Evolutionary conservation across 768 basidiomycete genomes (phyloP), one percentile per base, ranked within the genome.

Genomic region (Collybiopsis confluens): DNA sequence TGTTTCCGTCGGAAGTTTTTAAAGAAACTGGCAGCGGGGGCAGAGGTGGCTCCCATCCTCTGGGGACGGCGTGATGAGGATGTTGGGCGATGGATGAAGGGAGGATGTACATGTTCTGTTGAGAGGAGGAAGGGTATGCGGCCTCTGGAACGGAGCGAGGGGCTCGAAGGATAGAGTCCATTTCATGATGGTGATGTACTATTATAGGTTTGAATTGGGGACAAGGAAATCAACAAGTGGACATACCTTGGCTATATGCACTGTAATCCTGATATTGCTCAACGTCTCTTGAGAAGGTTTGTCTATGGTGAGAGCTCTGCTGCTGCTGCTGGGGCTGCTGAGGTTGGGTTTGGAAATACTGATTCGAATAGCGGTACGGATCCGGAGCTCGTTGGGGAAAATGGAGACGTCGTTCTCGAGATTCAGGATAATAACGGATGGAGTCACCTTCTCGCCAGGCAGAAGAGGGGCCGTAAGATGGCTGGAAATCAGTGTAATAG

Each of bases 391-490:
- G 35, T 10, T 41, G 23, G 9, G 3, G 41, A 23, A 42, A n/a
- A n/a, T n/a, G n/a, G n/a, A n/a, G n/a, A n/a, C n/a, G 37, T 36
- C 27, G 40, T 28, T 20, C 38, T 6, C 26, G 40, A 15, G 33
- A 30, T 37, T 42, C 41, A 27, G 6, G 41, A 23, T 20, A 36
- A 26, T 21, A 28, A 45, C 24, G 73, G 6, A 78, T 76, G 35
- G 75, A 70, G 57, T 79, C 80, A 8, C 66, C 68, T 55, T 79
- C 77, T 58, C 70, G 58, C 74, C 72, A 77, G 68, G 56, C 35
- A 61, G 56, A 58, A 65, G 41, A 57, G 64, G 71, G 68, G 57
- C 64, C 15, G 18, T 42, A 40, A 11, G 50, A 28, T 18, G 40
- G 50, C 16, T 40, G 50, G 15, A 36, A n/a, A 37, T 45, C 37